A percentile compares a stretch with the other conserved stretches of the same genome.
Evolutionary conservation across 345 rosid genomes (phyloP).

Genomic region (Raphanus sativus): DNA sequence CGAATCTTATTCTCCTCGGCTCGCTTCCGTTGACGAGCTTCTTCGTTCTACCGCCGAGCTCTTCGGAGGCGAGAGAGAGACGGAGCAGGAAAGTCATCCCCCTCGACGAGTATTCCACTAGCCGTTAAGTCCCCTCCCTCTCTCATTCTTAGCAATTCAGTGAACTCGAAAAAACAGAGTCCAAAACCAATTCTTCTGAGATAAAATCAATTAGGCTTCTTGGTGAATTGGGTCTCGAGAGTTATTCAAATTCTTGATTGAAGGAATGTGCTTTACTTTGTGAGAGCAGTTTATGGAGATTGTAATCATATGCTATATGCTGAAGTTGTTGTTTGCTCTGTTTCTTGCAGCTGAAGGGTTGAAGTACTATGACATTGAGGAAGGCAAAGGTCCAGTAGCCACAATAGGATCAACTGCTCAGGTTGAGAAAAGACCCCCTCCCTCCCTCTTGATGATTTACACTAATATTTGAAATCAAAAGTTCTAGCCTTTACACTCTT

Average conservation of each 20-base stretch:
- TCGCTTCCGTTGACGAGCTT: constrained; percentile 48
- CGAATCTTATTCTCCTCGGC: constrained; percentile 43
- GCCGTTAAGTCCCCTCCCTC: constrained; percentile 48
- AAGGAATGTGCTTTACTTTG: constrained; percentile 4
- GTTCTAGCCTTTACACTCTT: background rate
- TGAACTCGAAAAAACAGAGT: background rate
- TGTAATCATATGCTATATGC: background rate
- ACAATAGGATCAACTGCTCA: constrained; percentile 71
- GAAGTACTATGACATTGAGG: constrained; percentile 76
- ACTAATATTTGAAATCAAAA: background rate
- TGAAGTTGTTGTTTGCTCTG: constrained; percentile 21
- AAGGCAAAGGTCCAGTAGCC: constrained; percentile 81
- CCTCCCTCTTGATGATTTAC: background rate
- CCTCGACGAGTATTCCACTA: constrained; percentile 62
- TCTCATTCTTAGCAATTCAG: constrained; percentile 5
- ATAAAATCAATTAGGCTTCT: background rate
- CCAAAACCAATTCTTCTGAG: background rate
- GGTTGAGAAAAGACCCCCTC: constrained; percentile 32
- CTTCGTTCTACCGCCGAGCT: constrained; percentile 46
- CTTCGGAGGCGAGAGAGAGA: constrained; percentile 76
- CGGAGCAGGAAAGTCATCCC: constrained; percentile 71
- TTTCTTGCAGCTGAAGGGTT: constrained; percentile 67
- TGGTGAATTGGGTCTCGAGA: background rate
- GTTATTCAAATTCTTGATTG: background rate
- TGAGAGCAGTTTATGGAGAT: background rate